Conservation (phyloP, 2,329 filamentous ascomycete genomes). For the Aspergillus sp. region DNA sequence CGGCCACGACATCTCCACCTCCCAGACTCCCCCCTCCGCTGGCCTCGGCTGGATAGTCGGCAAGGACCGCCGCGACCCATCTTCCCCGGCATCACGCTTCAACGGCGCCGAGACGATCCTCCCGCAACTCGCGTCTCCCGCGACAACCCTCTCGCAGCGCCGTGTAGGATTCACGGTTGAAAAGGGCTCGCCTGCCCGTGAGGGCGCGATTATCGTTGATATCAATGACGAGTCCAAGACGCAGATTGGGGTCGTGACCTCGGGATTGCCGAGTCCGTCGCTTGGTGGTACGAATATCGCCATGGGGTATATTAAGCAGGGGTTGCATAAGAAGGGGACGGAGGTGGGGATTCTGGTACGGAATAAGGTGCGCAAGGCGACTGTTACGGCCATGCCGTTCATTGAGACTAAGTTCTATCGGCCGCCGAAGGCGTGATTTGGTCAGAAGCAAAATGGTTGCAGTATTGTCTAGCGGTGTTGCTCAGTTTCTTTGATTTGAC, state of each 20-base stretch:
- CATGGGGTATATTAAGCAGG: constrained; percentile 88
- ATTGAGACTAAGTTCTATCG: constrained; percentile 75
- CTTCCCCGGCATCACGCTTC: constrained; percentile 68
- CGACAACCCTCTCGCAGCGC: constrained; percentile 69
- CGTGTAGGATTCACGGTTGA: constrained; percentile 82
- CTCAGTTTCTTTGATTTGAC: neutral
- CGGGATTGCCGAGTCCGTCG: constrained; percentile 85
- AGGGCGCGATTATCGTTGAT: constrained; percentile 79
- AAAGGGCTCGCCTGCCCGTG: constrained; percentile 80
- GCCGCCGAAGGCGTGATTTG: constrained; percentile 29
- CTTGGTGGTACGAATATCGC: constrained; percentile 84
- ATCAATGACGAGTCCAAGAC: constrained; percentile 58
- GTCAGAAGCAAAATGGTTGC: neutral
- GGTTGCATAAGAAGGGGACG: constrained; percentile 81
- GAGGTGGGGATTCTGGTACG: constrained; percentile 78
- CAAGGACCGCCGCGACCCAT: constrained; percentile 68
- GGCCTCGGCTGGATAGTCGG: constrained; percentile 80
- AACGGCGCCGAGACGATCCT: constrained; percentile 81
- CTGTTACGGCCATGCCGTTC: constrained; percentile 88
- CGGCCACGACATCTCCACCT: constrained; percentile 92
- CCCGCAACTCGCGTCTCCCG: constrained; percentile 64
- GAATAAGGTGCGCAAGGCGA: constrained; percentile 74
- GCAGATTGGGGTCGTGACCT: constrained; percentile 80
- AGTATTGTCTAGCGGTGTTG: neutral
- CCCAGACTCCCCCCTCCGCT: constrained; percentile 70